A percentile compares a stretch with the other conserved stretches of the same genome.
Conservation (phyloP, 1,284 basidiomycete species). For the Tranzscheliella williamsii region DNA sequence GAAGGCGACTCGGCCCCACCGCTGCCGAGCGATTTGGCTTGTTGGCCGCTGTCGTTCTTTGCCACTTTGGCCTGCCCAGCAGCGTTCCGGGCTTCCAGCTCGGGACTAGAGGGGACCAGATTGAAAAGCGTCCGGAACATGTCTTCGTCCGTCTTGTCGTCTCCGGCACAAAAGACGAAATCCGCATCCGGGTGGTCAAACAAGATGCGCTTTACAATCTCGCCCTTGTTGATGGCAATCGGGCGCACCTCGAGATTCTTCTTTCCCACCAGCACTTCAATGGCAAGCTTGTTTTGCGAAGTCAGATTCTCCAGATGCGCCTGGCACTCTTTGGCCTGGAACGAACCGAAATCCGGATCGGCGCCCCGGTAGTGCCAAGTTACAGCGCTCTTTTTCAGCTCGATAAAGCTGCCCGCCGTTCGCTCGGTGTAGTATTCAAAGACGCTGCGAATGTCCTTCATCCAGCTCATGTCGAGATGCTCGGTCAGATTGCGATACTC, state of each 20-base stretch:
- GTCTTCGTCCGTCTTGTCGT: slow-evolving; percentile 78
- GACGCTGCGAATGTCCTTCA: slow-evolving; percentile 89
- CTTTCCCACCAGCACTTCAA: slow-evolving; percentile 71
- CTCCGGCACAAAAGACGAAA: slow-evolving; percentile 95
- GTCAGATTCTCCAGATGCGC: slow-evolving; percentile 85
- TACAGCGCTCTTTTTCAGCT: slow-evolving; percentile 93
- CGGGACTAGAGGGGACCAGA: slow-evolving; percentile 27
- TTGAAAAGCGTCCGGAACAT: slow-evolving; percentile 55
- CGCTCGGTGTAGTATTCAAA: slow-evolving; percentile 92
- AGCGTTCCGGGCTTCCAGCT: not conserved
- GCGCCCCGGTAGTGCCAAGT: slow-evolving; percentile 95
- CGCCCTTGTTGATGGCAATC: slow-evolving; percentile 93
- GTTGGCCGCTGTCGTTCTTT: not conserved
- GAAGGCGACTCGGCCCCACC: not conserved
- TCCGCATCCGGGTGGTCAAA: slow-evolving; percentile 90
- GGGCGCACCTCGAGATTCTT: slow-evolving; percentile 98
- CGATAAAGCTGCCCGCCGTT: slow-evolving; percentile 94
- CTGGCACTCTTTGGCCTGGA: slow-evolving; percentile 78
- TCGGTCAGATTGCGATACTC: slow-evolving; percentile 88
- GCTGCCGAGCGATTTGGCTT: not conserved
- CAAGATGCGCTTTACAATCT: slow-evolving; percentile 91
- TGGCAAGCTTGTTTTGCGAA: slow-evolving; percentile 55
- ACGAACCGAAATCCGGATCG: slow-evolving; percentile 87
- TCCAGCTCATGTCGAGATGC: slow-evolving; percentile 95
- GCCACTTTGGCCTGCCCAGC: not conserved